Evolutionary conservation across 306 rosid genomes (phyloP).

Genomic region (Corylus avellana): DNA sequence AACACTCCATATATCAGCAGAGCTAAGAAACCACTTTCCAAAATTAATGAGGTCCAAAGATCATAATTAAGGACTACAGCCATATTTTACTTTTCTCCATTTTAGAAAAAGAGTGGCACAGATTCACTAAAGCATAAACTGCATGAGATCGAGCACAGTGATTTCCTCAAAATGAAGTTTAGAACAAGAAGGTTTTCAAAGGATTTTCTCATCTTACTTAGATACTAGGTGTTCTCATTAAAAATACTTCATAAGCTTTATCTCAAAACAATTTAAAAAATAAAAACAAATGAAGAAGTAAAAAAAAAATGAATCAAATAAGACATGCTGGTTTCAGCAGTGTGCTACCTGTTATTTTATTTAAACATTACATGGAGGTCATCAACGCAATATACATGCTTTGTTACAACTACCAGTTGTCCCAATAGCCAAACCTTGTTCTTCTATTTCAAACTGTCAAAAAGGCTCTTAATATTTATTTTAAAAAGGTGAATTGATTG

Average conservation of each 20-base stretch:
- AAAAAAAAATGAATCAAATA: background rate
- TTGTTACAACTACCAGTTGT: slow-evolving; percentile 9
- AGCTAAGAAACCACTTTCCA: slow-evolving; percentile 47
- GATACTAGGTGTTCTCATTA: slow-evolving; percentile 1
- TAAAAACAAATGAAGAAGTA: background rate
- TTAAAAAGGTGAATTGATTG: background rate
- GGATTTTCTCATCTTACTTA: background rate
- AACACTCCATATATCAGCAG: slow-evolving; percentile 99
- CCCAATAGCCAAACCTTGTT: background rate
- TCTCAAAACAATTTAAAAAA: background rate
- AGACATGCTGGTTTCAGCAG: background rate
- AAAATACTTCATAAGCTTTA: background rate
- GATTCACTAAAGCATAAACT: background rate
- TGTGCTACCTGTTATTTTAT: background rate
- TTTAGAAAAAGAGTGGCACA: background rate
- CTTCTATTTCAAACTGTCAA: slow-evolving; percentile 5
- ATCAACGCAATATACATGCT: slow-evolving; percentile 1
- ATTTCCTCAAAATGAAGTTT: slow-evolving; percentile 2
- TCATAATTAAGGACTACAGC: slow-evolving; percentile 16
- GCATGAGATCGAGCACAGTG: background rate
- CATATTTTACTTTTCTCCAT: background rate
- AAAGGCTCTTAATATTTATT: background rate
- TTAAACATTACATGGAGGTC: background rate
- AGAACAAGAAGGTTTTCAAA: slow-evolving; percentile 5
- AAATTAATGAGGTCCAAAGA: slow-evolving; percentile 28